Evolutionary conservation across 2,329 filamentous ascomycete genomes (phyloP), one percentile per base, ranked within the genome.

Genomic region (Leptographium lundbergii): DNA sequence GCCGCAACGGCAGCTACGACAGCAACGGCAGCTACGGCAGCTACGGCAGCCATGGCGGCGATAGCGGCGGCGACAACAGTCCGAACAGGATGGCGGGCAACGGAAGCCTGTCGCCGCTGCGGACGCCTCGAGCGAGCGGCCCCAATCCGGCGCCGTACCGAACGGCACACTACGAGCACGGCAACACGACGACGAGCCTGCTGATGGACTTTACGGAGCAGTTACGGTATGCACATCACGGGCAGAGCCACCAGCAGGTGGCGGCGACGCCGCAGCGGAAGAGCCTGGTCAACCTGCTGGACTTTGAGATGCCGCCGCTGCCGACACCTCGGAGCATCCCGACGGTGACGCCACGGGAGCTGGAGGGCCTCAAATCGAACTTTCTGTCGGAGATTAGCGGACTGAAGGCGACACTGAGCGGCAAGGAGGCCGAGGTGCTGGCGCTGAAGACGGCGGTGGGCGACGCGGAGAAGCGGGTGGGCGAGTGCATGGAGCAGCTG

Each of bases 381-480:
- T 95, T 95, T 66, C 79, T 95, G 57, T 95, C 91, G 0, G 89
- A 97, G 69, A 95, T 99, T 61, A 95, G 90, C 62, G 90, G 88
- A n/a, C 81, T 99, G 22, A 94, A 89, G 68, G 94, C 94, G 3
- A 92, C 89, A 11, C 77, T 99, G 11, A 91, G 86, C 66, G 94
- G 94, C 55, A 95, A 94, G 67, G 92, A 97, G 69, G 92, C 92
- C 6, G 91, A 97, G 70, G 89, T 94, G 42, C 79, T 85, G 56
- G 92, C 88, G 39, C 80, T 97, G 60, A 96, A 96, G 70, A 84
- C 87, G 51, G 90, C 94, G 0, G 84, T 97, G 34, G 84, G 83
- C 6, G 91, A 97, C 72, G 92, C 94, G 0, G 94, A 99, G 75
- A 88, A 90, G 69, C 86, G 92, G 25, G 91, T 95, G 24, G 92